A percentile compares a stretch with the other conserved stretches of the same genome.
Conservation (phyloP, 2,329 filamentous ascomycete species). For the Beauveria varroae region DNA sequence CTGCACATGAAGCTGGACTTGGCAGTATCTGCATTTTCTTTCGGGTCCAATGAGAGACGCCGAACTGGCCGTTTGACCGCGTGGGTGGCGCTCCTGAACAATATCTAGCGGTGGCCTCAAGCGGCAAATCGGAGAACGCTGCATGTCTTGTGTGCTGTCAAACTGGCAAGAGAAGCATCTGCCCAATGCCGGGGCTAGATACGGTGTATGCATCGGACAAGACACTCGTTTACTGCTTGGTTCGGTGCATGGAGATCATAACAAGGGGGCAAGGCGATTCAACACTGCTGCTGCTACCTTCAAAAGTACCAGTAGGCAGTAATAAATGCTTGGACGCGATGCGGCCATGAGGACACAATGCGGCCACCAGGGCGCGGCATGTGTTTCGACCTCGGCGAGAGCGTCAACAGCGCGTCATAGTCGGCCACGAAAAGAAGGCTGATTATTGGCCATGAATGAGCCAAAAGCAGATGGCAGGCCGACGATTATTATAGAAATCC, state of each 20-base stretch:
- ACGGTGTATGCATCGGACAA: not conserved
- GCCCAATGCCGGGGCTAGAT: not conserved
- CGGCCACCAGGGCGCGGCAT: not conserved
- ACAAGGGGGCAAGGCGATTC: not conserved
- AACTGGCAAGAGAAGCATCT: not conserved
- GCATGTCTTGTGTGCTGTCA: conserved; percentile 10
- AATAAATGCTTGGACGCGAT: not conserved
- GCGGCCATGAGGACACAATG: not conserved
- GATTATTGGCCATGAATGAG: not conserved
- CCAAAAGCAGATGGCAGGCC: not conserved
- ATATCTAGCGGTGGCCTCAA: not conserved
- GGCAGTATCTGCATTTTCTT: not conserved
- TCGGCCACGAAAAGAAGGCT: not conserved
- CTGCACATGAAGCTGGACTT: not conserved
- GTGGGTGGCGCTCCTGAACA: not conserved
- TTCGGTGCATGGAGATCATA: not conserved
- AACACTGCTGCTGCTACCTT: not conserved
- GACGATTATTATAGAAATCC: not conserved
- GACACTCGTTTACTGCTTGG: not conserved
- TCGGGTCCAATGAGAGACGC: not conserved
- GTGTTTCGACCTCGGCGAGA: not conserved
- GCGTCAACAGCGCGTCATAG: not conserved
- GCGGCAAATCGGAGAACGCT: not conserved
- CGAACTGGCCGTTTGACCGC: not conserved
- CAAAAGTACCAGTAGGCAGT: not conserved